Evolutionary conservation across 2,329 filamentous ascomycete genomes (phyloP), one percentile per base, ranked within the genome.

Genomic region (Cordyceps fumosorosea): DNA sequence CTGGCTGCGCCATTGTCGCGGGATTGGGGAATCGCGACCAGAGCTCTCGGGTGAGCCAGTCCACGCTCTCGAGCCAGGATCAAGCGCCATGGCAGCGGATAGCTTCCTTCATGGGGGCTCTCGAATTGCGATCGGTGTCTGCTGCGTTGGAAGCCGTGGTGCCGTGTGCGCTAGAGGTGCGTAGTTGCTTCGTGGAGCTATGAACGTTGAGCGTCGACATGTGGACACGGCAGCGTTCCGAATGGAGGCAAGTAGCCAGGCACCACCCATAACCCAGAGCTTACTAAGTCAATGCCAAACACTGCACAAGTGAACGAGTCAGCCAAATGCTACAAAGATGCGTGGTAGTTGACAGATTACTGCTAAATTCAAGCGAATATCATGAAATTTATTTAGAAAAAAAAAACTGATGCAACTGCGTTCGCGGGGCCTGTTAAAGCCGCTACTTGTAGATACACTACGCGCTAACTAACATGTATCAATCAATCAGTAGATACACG

Each of bases 11-110:
- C 89, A 89, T 78, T 90, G 88, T 72, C 89, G 86, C 66, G 85
- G 83, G 47, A 86, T 86, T 66, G 89, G 91, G 72, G 90, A 91
- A 66, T 87, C 85, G 71, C 89, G 89, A 66, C 91, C 91, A 73
- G 91, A 95, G 82, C 89, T 93, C 73, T 90, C 86, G 70, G 91
- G 91, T 65, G 92, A 95, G 68, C 80, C 77, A 62, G 85, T 86
- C 70, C 81, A 82, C 64, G 81, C 82, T 67, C 78, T 77, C 66
- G 78, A 75, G 67, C 77, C 79, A 63, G 81, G 79, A 74, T 89
- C 87, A 78, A 86, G 84, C 71, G 84, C 81, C 87, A 90, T 89
- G 68, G 66, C 77, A 70, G 67, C 67, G 66, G 67, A 65, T 22
- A 52, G 47, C 45, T 50, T 14, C 32, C 53, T 51, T 56, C 64